Base-by-base conservation (phyloP, 2,329 filamentous ascomycete genomes). In the Penicillium frequentans region DNA sequence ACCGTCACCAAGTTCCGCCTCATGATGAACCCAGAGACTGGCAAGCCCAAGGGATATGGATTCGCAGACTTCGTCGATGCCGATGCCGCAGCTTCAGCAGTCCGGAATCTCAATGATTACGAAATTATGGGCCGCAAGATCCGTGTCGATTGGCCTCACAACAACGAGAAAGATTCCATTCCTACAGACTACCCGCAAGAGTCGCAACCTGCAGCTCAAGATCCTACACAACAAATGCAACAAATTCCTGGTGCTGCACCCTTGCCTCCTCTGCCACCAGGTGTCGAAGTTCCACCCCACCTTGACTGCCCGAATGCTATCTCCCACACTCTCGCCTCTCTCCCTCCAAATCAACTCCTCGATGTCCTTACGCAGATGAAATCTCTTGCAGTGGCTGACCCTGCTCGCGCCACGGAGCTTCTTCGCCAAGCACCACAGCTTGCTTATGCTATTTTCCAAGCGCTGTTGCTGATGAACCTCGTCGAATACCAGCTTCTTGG, bases 321-420 rank as follows among this genome's bases (percentile, higher is more conserved):
- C 70, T 96, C 92, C 5, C 87, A 90, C 67, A 97, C 93, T 0
- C 86, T 99, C 61, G 88, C 90, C 60, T 91, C 91, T 3, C 84
- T 98, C 0, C 91, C 93, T 0, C 88, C 93, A 0, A 85, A 90
- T 7, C 93, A 98, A 73, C 86, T 99, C 3, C 89, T 98, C 65
- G 93, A 97, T 65, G 93, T 97, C 56, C 85, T 99, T 58, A 87
- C 88, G 9, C 93, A 98, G 74, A 96, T 98, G 90, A 98, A 98
- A 77, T 85, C 87, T 3, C 82, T 98, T 13, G 91, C 91, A n/a
- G 85, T 86, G 50, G 85, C 83, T 24, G 92, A 98, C 66, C 92
- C 93, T 2, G 82, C 84, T 21, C 90, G 91, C 70, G 93, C 93
- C 3, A 92, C 89, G 0, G 91, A 96, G 70, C 86, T 98, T 42